Evolutionary conservation across 257 asterid species (phyloP), one percentile per base, ranked within the genome.

Genomic region (Agastache rugosa): DNA sequence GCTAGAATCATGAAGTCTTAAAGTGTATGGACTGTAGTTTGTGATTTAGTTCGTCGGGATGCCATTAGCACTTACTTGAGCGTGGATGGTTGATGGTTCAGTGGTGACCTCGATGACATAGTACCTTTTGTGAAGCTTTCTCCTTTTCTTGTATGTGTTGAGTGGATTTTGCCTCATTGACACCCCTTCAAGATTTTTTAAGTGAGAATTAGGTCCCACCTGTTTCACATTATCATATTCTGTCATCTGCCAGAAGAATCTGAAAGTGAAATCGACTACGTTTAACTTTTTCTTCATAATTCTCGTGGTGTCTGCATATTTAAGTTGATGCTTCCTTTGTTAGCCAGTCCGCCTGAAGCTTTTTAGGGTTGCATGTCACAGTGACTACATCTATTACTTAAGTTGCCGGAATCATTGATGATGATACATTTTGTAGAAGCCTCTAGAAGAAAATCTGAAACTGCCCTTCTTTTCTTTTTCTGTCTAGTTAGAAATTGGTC

Each of bases 81-180:
- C 47, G n/a, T 74, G 22, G 20, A 41, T 14, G 3, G 9, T 56
- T 48, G 78, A 41, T 17, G 77, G 60, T 54, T 72, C 80, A 47
- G 15, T 78, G 56, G 34, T 48, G 55, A 67, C 75, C 62, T 34
- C 47, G 44, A 23, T 51, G 78, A 82, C 71, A 31, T 71, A 78
- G 71, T 67, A 63, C 68, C 48, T 48, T 71, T 71, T 78, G 53
- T 60, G 81, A 69, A 73, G 69, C 47, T 62, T 69, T 74, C 34
- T 55, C 59, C 50, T 73, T 22, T 50, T 69, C 78, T 34, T 51
- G 73, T 19, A 17, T 20, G 15, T 29, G 23, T 69, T 51, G 60
- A 50, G 37, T 63, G 74, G 55, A 51, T 71, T 66, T 64, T 48
- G 15, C 69, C 37, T 70, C 39, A 20, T 35, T 44, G 75, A 27